Conservation (phyloP, 2,329 filamentous ascomycete species). For the Sclerotinia trifoliorum region DNA sequence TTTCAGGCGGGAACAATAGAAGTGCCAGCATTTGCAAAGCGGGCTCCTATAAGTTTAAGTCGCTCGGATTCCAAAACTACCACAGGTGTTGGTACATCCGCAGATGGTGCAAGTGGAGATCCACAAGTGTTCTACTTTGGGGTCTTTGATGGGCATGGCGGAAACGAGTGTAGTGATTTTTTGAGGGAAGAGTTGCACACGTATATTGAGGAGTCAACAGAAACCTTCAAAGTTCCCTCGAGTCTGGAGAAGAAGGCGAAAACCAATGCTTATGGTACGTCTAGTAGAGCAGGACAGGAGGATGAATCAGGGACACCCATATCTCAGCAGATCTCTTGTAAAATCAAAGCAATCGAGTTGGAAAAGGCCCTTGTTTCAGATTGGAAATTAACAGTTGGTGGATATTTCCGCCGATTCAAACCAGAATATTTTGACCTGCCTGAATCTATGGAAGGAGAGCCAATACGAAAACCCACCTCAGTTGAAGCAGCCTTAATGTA, state of each 20-base stretch:
- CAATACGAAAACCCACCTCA: slow-evolving; percentile 48
- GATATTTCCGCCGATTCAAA: slow-evolving; percentile 89
- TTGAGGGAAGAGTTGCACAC: slow-evolving; percentile 79
- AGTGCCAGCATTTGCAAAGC: slow-evolving; percentile 86
- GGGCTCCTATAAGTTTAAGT: slow-evolving; percentile 63
- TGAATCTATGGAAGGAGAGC: slow-evolving; percentile 36
- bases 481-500: slow-evolving; percentile 83
- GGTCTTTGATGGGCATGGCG: slow-evolving; percentile 94
- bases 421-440: slow-evolving; percentile 68
- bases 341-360: slow-evolving; percentile 62
- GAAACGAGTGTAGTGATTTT: slow-evolving; percentile 83
- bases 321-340: slow-evolving; percentile 44
- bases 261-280: slow-evolving; percentile 54
- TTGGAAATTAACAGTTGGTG: slow-evolving; percentile 84
- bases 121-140: slow-evolving; percentile 98
- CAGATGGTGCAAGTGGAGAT: slow-evolving; percentile 78
- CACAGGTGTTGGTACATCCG: slow-evolving; percentile 56
- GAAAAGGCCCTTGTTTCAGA: slow-evolving; percentile 69
- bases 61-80: slow-evolving; percentile 27
- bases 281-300: slow-evolving; percentile 50
- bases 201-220: slow-evolving; percentile 81
- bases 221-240: slow-evolving; percentile 73
- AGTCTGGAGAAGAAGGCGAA: slow-evolving; percentile 59
- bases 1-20: slow-evolving; percentile 93
- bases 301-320: slow-evolving; percentile 45